Evolutionary conservation across 2,329 filamentous ascomycete species (phyloP).

Genomic region (Dactylellina leptospora): DNA sequence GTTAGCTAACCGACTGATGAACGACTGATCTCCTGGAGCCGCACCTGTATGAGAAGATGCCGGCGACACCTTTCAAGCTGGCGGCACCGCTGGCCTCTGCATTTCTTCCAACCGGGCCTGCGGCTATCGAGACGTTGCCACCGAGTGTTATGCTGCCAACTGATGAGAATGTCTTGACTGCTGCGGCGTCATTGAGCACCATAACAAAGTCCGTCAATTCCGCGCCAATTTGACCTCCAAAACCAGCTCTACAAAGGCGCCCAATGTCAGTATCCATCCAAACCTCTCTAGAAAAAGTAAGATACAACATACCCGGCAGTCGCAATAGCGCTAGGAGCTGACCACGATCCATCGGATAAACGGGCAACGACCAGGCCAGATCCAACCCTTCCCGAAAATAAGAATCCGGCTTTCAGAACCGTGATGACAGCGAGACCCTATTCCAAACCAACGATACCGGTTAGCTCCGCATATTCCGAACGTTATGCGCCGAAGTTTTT

Average conservation of each 20-base stretch:
- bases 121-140: conserved; percentile 94
- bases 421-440: conserved; percentile 84
- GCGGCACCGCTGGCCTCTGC: conserved; percentile 95
- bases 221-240: conserved; percentile 86
- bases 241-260: conserved; percentile 68
- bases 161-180: conserved; percentile 93
- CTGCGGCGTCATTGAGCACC: conserved; percentile 89
- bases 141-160: conserved; percentile 89
- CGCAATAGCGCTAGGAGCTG: conserved; percentile 80
- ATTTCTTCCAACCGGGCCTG: conserved; percentile 91
- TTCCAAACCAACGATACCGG: no score
- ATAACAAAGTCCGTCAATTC: conserved; percentile 96
- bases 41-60: conserved; percentile 84
- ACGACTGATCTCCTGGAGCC: neutral
- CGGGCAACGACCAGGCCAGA: conserved; percentile 83
- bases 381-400: conserved; percentile 82
- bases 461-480: conserved; percentile 5
- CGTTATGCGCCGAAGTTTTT: neutral
- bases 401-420: conserved; percentile 85
- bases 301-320: conserved; percentile 67
- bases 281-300: neutral
- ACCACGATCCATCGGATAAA: conserved; percentile 79
- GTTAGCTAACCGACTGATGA: neutral
- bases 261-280: neutral
- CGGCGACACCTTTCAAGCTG: conserved; percentile 85